Conservation (phyloP, 2,329 filamentous ascomycete genomes). For the Cryphonectria carpinicola region DNA sequence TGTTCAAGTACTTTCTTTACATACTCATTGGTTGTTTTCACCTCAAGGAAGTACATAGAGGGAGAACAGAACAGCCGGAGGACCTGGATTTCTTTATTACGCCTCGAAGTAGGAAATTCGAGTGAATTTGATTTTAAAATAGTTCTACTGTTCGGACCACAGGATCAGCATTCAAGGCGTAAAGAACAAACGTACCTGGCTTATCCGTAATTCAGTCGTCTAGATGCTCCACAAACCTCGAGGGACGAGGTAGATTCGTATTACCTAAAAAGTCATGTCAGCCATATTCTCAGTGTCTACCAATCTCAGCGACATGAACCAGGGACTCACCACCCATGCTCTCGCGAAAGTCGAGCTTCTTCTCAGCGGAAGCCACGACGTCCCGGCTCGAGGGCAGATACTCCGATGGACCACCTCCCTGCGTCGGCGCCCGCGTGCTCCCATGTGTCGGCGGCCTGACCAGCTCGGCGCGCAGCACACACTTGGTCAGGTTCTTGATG, state of each 20-base stretch:
- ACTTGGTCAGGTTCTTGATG: not conserved
- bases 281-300: not conserved
- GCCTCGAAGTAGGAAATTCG: no score
- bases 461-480: conserved; percentile 2
- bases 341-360: not conserved
- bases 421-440: not conserved
- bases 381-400: not conserved
- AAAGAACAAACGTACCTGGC: not conserved
- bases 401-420: not conserved
- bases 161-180: not conserved
- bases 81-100: no score
- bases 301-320: not conserved
- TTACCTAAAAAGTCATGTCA: not conserved
- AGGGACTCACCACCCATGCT: not conserved
- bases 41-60: no score
- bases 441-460: not conserved
- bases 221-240: not conserved
- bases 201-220: not conserved
- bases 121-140: no score
- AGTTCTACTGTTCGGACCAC: not conserved
- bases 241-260: not conserved
- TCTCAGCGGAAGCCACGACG: not conserved
- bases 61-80: no score
- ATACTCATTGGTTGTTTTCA: no score
- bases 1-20: no score